Evolutionary conservation across 257 asterid genomes (phyloP).

Genomic region (Fraxinus cuspidata): DNA sequence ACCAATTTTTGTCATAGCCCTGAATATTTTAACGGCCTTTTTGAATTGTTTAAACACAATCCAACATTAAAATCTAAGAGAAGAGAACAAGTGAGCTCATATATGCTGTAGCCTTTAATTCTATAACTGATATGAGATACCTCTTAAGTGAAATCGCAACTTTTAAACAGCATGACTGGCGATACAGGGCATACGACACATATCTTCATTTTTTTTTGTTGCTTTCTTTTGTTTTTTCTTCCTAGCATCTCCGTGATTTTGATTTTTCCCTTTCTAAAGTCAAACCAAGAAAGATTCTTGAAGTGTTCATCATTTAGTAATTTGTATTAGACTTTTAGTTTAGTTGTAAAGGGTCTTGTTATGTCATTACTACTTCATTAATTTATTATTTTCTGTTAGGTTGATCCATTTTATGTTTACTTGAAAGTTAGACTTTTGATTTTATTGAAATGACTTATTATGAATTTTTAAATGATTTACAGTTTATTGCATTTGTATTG

Average conservation of each 20-base stretch:
- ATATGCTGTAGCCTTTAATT: not conserved
- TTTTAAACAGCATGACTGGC: not conserved
- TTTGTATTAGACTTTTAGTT: too few relatives aligned
- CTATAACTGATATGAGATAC: not conserved
- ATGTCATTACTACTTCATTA: not conserved
- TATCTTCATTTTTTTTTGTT: not conserved
- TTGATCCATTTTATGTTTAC: not conserved
- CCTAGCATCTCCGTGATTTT: not conserved
- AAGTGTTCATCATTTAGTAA: not conserved
- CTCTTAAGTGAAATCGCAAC: not conserved
- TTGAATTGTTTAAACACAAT: not conserved
- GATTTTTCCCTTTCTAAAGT: not conserved
- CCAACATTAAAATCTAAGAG: not conserved
- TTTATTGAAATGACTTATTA: not conserved
- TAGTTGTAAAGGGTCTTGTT: not conserved
- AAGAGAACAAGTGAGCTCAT: not conserved
- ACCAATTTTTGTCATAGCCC: not conserved
- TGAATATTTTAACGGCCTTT: not conserved
- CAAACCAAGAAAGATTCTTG: not conserved
- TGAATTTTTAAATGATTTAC: not conserved
- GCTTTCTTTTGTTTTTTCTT: not conserved
- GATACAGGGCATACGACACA: not conserved
- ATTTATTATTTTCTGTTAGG: not conserved
- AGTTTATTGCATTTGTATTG: not conserved
- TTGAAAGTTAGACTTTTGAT: not conserved